Base-by-base conservation (phyloP, 768 basidiomycete genomes). In the Cantharellus anzutake region DNA sequence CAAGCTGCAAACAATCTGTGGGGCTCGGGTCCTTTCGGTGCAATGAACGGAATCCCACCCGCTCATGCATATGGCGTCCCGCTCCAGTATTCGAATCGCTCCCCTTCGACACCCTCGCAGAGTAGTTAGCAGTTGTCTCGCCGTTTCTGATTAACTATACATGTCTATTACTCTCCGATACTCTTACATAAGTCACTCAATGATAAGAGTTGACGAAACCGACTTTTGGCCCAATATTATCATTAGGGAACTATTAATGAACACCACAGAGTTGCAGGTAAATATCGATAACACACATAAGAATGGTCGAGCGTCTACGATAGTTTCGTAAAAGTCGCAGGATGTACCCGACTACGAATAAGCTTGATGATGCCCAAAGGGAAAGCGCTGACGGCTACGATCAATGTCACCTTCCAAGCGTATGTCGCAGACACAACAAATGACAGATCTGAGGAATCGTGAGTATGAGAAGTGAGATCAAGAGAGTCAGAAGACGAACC, bases 351-450 rank as follows among this genome's bases (percentile, higher is more conserved):
- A 72, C 83, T 81, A 65, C 83, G 81, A 65, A 94, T 82, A 61
- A 85, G 68, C 71, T 96, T 98, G 74, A 94, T 80, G 64, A 94
- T 77, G 68, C 86, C 96, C 50, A 99, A 72, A 3, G 96, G 96
- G 62, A 94, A 74, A 4, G 92, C 86, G 65, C 91, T 94, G 71
- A 99, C 79, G 4, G 86, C 90, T 2, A 99, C 92, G 66, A 98
- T 96, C 53, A 94, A 80, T 0, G 86, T 86, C 7, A 96, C 87
- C 71, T 97, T 98, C 89, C 88, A 93, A 29, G 82, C 80, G 71
- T 97, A 99, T 34, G 80, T 79, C 41, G 80, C 67, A 3, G 94
- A 89, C 3, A 94, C 75, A 42, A 98, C 93, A 67, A 98, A 98
- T 0, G 85, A 77, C 52, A 96, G 81, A 72, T 99, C 94, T 97